Conservation (phyloP, 345 rosid genomes). For the Eucalyptus coolabah region DNA sequence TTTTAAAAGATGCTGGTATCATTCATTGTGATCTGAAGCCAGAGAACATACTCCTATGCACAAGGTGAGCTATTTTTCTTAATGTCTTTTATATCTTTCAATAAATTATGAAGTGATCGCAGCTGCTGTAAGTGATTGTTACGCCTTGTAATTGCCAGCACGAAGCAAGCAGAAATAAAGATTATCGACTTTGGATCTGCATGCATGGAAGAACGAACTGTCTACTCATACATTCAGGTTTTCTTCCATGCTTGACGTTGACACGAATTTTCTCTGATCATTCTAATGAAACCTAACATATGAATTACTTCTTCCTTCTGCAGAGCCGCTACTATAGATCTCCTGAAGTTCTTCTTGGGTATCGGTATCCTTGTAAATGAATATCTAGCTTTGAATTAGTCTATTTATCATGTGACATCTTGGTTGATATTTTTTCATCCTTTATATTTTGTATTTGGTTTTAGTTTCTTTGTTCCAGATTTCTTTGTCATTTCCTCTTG, state of each 20-base stretch:
- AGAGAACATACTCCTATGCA: slow-evolving; percentile 88
- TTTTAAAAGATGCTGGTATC: slow-evolving; percentile 90
- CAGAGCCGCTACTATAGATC: slow-evolving; percentile 99
- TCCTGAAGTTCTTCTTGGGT: slow-evolving; percentile 97
- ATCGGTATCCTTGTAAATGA: slow-evolving; percentile 73
- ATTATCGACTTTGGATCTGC: slow-evolving; percentile 99
- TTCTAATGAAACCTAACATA: not conserved
- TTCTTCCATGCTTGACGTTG: not conserved
- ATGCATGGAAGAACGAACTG: slow-evolving; percentile 97
- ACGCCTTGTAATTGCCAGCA: slow-evolving; percentile 25
- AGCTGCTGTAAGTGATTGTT: slow-evolving; percentile 1
- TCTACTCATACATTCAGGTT: slow-evolving; percentile 99
- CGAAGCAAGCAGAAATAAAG: slow-evolving; percentile 93
- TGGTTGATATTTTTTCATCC: not conserved
- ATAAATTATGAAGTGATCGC: not conserved
- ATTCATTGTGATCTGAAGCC: slow-evolving; percentile 99
- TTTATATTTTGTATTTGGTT: not conserved
- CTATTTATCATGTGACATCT: not conserved
- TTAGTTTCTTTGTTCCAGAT: not conserved
- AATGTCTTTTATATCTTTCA: not conserved
- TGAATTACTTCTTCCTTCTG: not conserved
- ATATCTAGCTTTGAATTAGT: not conserved
- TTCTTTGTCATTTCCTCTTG: not conserved
- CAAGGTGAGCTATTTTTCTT: slow-evolving; percentile 49
- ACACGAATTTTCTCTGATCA: not conserved